A percentile compares a stretch with the other conserved stretches of the same genome.
Evolutionary conservation across 2,329 filamentous ascomycete species (phyloP).

Genomic region (Aspergillus sp.): DNA sequence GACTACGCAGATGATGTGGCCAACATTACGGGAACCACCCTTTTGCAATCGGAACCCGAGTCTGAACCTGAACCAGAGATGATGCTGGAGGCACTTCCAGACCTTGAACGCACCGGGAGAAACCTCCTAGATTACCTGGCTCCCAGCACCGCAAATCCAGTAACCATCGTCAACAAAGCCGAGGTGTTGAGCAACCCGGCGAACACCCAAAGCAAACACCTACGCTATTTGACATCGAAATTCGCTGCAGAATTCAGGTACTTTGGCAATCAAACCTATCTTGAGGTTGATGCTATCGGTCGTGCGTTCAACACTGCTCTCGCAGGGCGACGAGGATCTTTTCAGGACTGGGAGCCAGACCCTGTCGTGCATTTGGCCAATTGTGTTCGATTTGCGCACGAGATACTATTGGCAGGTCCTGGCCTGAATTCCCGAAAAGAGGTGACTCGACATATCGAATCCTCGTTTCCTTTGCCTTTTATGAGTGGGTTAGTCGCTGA

Average conservation of each 20-base stretch:
- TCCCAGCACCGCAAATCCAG: slow-evolving; percentile 31
- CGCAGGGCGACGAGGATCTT: slow-evolving; percentile 19
- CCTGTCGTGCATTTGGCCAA: slow-evolving; percentile 51
- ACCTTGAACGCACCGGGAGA: slow-evolving; percentile 39
- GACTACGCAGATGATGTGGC: slow-evolving; percentile 35
- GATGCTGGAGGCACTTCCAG: slow-evolving; percentile 46
- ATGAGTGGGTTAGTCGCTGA: slow-evolving; percentile 33
- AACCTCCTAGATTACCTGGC: slow-evolving; percentile 45
- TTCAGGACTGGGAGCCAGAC: slow-evolving; percentile 38
- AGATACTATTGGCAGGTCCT: slow-evolving; percentile 40
- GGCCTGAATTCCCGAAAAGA: slow-evolving; percentile 24
- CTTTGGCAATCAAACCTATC: slow-evolving; percentile 40
- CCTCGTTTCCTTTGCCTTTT: slow-evolving; percentile 40
- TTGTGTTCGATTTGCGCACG: slow-evolving; percentile 45
- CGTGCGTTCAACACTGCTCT: slow-evolving; percentile 34
- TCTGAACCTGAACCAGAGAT: slow-evolving; percentile 38
- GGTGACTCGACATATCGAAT: slow-evolving; percentile 38
- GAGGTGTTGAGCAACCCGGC: slow-evolving; percentile 35
- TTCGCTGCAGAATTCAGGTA: slow-evolving; percentile 30
- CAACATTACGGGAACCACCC: slow-evolving; percentile 43
- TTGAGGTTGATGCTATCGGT: slow-evolving; percentile 39
- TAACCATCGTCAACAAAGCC: slow-evolving; percentile 33
- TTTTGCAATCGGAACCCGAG: slow-evolving; percentile 35
- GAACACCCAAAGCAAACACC: slow-evolving; percentile 34
- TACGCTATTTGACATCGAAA: slow-evolving; percentile 30